Conservation (phyloP, 2,329 filamentous ascomycete genomes). For the Didymosphaeria variabile region DNA sequence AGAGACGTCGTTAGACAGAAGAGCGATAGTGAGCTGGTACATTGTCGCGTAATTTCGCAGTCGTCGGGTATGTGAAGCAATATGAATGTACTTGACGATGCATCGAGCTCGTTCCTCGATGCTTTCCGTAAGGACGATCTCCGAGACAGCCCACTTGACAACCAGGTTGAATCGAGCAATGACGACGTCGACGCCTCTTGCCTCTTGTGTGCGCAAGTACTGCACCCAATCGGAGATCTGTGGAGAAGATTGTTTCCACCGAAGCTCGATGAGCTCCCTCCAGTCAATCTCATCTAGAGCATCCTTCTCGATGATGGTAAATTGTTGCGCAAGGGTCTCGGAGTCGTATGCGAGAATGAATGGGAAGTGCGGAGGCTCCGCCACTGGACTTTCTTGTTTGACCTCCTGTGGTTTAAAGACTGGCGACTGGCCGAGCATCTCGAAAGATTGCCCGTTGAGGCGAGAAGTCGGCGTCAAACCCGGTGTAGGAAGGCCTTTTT, state of each 20-base stretch:
- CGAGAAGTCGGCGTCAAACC: constrained; percentile 48
- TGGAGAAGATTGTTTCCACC: constrained; percentile 76
- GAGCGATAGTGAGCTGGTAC: constrained; percentile 80
- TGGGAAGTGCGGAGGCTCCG: constrained; percentile 68
- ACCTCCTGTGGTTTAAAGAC: constrained; percentile 35
- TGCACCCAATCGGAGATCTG: constrained; percentile 81
- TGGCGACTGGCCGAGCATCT: constrained; percentile 27
- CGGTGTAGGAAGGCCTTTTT: constrained; percentile 48
- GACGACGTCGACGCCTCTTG: constrained; percentile 81
- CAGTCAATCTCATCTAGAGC: constrained; percentile 87
- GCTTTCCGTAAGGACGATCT: constrained; percentile 77
- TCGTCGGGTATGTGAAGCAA: constrained; percentile 76
- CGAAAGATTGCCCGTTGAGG: constrained; percentile 36
- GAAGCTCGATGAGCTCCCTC: constrained; percentile 85
- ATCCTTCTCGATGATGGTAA: constrained; percentile 86
- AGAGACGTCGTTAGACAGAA: constrained; percentile 76
- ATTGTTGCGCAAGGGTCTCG: constrained; percentile 79
- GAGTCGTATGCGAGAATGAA: constrained; percentile 86
- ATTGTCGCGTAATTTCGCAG: constrained; percentile 86
- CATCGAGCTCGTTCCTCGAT: constrained; percentile 77
- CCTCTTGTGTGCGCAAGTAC: constrained; percentile 76
- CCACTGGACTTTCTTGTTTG: constrained; percentile 23
- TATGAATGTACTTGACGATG: constrained; percentile 83
- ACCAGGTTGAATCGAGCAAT: constrained; percentile 89
- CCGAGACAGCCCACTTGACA: constrained; percentile 86